Base-by-base conservation (phyloP, 2,329 filamentous ascomycete genomes). In the Aspergillus uvarum region DNA sequence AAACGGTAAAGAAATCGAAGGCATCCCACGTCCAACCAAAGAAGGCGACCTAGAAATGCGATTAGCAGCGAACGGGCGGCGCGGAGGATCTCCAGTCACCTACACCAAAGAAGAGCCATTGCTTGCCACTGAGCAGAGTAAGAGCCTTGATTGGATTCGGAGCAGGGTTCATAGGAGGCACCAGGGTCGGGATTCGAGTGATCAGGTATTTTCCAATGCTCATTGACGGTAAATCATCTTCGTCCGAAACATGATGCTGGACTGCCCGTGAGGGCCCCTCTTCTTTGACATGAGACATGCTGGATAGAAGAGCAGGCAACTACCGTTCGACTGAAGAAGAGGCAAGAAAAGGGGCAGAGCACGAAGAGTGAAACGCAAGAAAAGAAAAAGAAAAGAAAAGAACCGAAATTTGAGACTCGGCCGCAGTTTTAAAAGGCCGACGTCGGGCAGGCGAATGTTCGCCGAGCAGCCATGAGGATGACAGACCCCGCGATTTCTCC, bases 1-100 rank as follows among this genome's bases (percentile, higher is more conserved):
- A 85, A 24, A 87, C 84, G 24, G 84, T 85, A 74, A 87, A 87
- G 74, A 87, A 87, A 67, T 87, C 85, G 59, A 87, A 85, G 0
- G 84, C 79, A 66, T 84, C 82, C 80, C 81, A 83, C 2, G 77
- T 76, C 82, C 84, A 86, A 2, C 78, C 83, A 16, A 79, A 66
- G 61, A 77, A 78, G 2, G 73, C 76, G 53, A 76, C 70, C 74
- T 76, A 59, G 3, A 24, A 3, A 44, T 21, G 31, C 53, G 54
- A 38, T 66, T 63, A 61, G 49, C 16, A 38, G 21, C 26, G 7
- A 11, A 29, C 24, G 16, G 47, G 14, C 12, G 26, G 44, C 29
- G 42, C 24, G 7, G 19, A 14, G 29, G 19, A 14, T 22, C 32
- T 42, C 4, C 14, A 31, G 60, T 19, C 22, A 65, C 68, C 35